Conservation (phyloP, 108 stramenopile species). For the Skeletonema tropicum region DNA sequence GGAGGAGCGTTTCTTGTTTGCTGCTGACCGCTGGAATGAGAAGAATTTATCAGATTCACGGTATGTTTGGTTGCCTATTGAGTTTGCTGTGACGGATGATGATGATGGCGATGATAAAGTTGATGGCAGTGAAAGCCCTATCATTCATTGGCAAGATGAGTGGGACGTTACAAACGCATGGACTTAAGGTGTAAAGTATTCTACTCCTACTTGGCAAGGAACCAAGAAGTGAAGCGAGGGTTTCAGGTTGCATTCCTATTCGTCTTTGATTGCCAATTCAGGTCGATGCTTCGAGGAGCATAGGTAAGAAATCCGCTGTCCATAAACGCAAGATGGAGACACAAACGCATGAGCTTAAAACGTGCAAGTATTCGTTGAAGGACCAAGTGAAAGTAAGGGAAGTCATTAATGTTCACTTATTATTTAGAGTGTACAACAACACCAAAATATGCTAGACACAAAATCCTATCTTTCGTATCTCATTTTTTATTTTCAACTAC, state of each 20-base stretch:
- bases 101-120: background rate
- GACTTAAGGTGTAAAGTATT: background rate
- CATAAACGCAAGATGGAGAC: too few relatives aligned
- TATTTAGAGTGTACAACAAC: slow-evolving; percentile 2
- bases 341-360: too few relatives aligned
- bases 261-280: too few relatives aligned
- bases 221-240: too few relatives aligned
- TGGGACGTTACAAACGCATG: background rate
- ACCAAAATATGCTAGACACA: too few relatives aligned
- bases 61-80: slow-evolving; percentile 25
- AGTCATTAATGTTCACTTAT: background rate
- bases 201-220: too few relatives aligned
- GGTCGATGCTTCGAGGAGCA: too few relatives aligned
- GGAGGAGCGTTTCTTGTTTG: slow-evolving; percentile 9
- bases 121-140: slow-evolving; percentile 13
- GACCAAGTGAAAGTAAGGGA: background rate
- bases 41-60: slow-evolving; percentile 27
- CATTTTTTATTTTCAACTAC: background rate
- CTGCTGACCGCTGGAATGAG: slow-evolving; percentile 24
- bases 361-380: too few relatives aligned
- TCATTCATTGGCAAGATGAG: background rate
- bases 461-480: background rate
- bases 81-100: background rate
- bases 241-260: too few relatives aligned
- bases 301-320: too few relatives aligned